Base-by-base conservation (phyloP, 2,329 filamentous ascomycete genomes). In the Rutstroemia sp. region DNA sequence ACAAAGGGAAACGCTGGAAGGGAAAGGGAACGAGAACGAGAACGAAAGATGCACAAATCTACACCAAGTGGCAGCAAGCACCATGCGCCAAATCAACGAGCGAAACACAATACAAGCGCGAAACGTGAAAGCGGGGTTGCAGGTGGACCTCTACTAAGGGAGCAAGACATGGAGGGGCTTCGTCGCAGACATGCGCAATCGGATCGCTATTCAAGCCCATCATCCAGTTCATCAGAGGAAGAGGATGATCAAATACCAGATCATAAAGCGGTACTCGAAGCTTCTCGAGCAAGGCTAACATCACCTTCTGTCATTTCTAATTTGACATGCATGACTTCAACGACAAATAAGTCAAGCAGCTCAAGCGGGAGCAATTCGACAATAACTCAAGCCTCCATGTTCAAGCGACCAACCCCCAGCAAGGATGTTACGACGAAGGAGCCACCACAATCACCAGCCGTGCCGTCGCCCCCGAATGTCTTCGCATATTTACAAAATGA, bases 361-460 rank as follows among this genome's bases (percentile, higher is more conserved):
- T 75, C 74, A 8, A 74, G 69, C 56, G 72, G 70, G 34, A 75
- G 73, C 59, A 70, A 69, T 57, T 73, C 73, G 8, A 75, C 73
- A 3, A 65, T 74, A 21, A 75, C 71, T 4, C 70, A 69, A 51
- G 60, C 62, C n/a, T 69, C 69, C 10, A 63, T 67, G 8, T 63
- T 52, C 9, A 66, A 61, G 61, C 59, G 57, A 50, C 54, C 56
- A 46, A 60, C 23, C 47, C 9, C 42, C 8, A 56, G 49, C 10
- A 65, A 64, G 45, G 59, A 61, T 37, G 16, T 62, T 19, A 61
- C 63, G 46, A 23, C 56, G 17, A 44, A 51, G 30, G 58, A 60
- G 38, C 57, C 21, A 41, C 64, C 67, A 45, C 45, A 65, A 30
- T 69, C 67, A 14, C 67, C 65, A 34, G 67, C 66, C 4, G 65